phyloP scores from a whole-genome alignment of 345 rosid species.

The Camelina laxa region DNA sequence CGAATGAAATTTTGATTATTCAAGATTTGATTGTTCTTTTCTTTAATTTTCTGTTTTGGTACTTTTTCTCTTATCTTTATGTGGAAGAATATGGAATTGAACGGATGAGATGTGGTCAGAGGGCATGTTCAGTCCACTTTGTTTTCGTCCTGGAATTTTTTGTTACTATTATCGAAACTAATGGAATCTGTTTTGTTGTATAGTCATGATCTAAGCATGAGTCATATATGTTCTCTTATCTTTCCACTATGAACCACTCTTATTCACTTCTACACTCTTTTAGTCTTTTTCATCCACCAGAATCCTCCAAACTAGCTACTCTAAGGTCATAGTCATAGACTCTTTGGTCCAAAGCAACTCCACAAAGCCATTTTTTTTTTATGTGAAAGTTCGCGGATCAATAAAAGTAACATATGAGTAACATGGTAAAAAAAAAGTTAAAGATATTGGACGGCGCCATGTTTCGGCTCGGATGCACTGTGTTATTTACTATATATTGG shows the following conservation, averaged over 20 bases:
- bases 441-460: not conserved
- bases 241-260: slow-evolving; percentile 42
- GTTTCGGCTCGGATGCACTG: not conserved
- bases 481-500: not conserved
- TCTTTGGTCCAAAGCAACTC: not conserved
- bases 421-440: not conserved
- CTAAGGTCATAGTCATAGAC: slow-evolving; percentile 36
- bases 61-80: slow-evolving; percentile 21
- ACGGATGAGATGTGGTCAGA: slow-evolving; percentile 34
- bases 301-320: slow-evolving; percentile 20
- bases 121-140: slow-evolving; percentile 27
- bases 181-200: slow-evolving; percentile 31
- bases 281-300: slow-evolving; percentile 8
- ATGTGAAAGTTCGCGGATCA: not conserved
- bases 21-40: slow-evolving; percentile 2
- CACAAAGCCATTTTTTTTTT: not conserved
- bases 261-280: slow-evolving; percentile 7
- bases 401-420: not conserved
- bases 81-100: slow-evolving; percentile 35
- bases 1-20: slow-evolving; percentile 10
- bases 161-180: slow-evolving; percentile 4
- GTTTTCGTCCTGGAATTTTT: slow-evolving; percentile 2
- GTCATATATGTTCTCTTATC: slow-evolving; percentile 19
- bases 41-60: slow-evolving; percentile 6
- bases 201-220: slow-evolving; percentile 30